Conservation (phyloP, 345 rosid species). For the Eucalyptus curtisii region DNA sequence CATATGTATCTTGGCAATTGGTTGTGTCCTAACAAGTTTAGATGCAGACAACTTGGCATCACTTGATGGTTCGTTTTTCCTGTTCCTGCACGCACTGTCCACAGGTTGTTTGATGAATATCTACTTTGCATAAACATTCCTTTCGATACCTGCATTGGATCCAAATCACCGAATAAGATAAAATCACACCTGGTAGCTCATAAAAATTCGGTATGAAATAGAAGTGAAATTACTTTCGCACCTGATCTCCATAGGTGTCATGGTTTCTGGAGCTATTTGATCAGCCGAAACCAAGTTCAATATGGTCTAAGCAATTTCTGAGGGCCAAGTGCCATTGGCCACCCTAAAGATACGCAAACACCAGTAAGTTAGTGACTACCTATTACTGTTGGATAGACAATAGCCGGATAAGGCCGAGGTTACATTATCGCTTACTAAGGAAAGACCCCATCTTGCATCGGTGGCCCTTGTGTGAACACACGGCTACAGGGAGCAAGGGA, state of each 20-base stretch:
- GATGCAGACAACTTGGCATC: background rate
- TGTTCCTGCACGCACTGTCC: background rate
- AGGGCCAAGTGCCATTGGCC: background rate
- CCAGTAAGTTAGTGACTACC: background rate
- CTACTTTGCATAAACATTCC: background rate
- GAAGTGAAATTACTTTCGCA: background rate
- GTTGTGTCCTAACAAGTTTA: background rate
- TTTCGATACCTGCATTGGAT: background rate
- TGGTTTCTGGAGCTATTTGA: background rate
- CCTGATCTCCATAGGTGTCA: background rate
- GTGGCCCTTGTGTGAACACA: background rate
- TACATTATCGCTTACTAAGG: background rate
- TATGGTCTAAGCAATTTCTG: background rate
- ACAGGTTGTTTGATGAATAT: background rate
- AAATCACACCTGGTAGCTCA: background rate
- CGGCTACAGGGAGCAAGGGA: background rate
- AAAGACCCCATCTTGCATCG: background rate
- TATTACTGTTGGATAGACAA: background rate
- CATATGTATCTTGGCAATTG: background rate
- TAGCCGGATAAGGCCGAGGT: background rate
- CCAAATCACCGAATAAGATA: background rate
- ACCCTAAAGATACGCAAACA: background rate
- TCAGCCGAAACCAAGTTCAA: background rate
- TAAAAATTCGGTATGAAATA: background rate
- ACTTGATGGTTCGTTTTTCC: background rate